These are phyloP conservation scores for Lenzites betulinus DNA, from an alignment of 768 basidiomycete species.

Conservation along the genomic window DNA sequence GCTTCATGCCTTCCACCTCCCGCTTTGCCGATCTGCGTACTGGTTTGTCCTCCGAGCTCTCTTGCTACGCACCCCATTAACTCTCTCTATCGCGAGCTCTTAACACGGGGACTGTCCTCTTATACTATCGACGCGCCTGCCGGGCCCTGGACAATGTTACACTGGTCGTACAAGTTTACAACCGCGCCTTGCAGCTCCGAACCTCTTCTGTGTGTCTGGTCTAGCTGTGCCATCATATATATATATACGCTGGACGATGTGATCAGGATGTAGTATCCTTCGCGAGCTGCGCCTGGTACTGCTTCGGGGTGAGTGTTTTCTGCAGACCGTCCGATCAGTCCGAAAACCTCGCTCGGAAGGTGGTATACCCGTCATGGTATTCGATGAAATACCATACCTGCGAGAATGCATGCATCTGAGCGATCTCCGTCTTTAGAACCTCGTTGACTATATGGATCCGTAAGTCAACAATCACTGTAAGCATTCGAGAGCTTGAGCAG, in stretches of 20 bases:
- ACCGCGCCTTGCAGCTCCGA: too few relatives aligned
- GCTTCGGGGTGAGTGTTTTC: slow-evolving; percentile 75
- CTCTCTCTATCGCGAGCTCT: too few relatives aligned
- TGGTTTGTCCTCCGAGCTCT: too few relatives aligned
- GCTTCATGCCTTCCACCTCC: too few relatives aligned
- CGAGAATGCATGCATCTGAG: slow-evolving; percentile 86
- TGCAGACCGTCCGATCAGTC: slow-evolving; percentile 28
- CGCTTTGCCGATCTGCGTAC: too few relatives aligned
- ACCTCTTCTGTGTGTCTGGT: too few relatives aligned
- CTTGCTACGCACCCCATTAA: too few relatives aligned
- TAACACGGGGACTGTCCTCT: too few relatives aligned
- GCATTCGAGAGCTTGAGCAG: background rate
- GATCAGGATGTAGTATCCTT: slow-evolving; percentile 27
- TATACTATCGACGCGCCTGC: too few relatives aligned
- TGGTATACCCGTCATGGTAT: background rate
- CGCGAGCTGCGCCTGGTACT: slow-evolving; percentile 55
- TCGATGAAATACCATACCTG: slow-evolving; percentile 52
- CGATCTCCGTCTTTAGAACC: slow-evolving; percentile 69
- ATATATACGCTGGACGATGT: background rate
- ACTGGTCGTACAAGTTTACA: too few relatives aligned
- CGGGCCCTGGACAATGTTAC: too few relatives aligned
- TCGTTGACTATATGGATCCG: slow-evolving; percentile 62
- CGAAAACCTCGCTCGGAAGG: background rate
- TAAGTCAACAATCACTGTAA: background rate
- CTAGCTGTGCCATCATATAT: too few relatives aligned